Percentiles rank a stretch among this genome's conserved stretches.
These are phyloP conservation scores for Yamadazyma takamatsuzukensis DNA, from an alignment of 805 yeast species.

Conservation along the genomic window DNA sequence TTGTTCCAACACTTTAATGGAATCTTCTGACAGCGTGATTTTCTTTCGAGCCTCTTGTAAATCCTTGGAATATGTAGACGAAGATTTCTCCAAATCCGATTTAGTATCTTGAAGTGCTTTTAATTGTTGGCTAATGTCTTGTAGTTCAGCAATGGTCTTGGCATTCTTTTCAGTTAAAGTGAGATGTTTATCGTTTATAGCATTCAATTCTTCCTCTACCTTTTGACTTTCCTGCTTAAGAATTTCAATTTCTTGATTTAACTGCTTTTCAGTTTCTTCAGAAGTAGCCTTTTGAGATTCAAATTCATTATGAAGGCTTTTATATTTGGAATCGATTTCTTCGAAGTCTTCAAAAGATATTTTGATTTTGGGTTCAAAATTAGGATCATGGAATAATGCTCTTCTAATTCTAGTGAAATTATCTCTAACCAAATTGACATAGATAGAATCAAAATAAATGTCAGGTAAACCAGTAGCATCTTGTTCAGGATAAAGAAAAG, in stretches of 20 bases:
- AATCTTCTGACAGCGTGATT: conserved; percentile 19
- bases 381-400: conserved; percentile 73
- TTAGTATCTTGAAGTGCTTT: conserved; percentile 27
- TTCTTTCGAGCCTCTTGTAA: conserved; percentile 28
- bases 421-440: conserved; percentile 65
- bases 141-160: conserved; percentile 11
- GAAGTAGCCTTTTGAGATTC: conserved; percentile 18
- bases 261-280: conserved; percentile 14
- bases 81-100: conserved; percentile 24
- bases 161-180: conserved; percentile 18
- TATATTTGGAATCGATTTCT: conserved; percentile 37
- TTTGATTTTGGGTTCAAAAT: conserved; percentile 62
- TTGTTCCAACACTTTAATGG: conserved; percentile 23
- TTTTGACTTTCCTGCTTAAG: conserved; percentile 11
- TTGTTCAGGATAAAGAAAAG: conserved; percentile 46
- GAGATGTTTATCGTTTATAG: conserved; percentile 18
- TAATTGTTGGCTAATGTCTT: conserved; percentile 14
- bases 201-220: conserved; percentile 17
- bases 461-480: conserved; percentile 88
- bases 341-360: conserved; percentile 62
- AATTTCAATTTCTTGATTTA: conserved; percentile 17
- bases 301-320: conserved; percentile 21
- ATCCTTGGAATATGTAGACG: conserved; percentile 26
- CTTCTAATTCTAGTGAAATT: conserved; percentile 63
- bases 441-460: conserved; percentile 65